phyloP scores from a whole-genome alignment of 1,284 basidiomycete species.

The Prillingera fragicola region DNA sequence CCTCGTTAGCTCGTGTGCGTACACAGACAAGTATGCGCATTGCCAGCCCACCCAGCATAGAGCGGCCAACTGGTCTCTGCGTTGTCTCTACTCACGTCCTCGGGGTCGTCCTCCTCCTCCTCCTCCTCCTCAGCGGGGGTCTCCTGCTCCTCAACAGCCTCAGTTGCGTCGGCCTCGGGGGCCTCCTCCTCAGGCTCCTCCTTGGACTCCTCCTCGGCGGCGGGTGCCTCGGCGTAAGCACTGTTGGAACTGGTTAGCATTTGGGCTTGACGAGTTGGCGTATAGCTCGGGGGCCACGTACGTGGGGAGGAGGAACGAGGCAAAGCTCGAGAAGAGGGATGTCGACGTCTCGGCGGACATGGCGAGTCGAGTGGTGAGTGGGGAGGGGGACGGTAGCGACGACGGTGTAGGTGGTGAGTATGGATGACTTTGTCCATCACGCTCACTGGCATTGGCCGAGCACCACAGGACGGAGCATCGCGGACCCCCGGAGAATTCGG shows the following conservation, averaged over 20 bases:
- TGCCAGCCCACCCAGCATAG: not conserved
- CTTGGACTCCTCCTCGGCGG: constrained; percentile 42
- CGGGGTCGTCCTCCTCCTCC: constrained; percentile 64
- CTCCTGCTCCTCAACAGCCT: constrained; percentile 50
- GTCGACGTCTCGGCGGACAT: constrained; percentile 20
- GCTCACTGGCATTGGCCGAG: constrained; percentile 7
- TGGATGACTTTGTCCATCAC: constrained; percentile 2
- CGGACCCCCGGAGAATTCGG: not conserved
- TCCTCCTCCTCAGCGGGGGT: constrained; percentile 50
- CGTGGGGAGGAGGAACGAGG: constrained; percentile 39
- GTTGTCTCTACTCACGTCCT: constrained; percentile 60
- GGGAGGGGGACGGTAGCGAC: constrained; percentile 1
- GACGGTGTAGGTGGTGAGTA: constrained; percentile 5
- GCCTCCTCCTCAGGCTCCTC: constrained; percentile 41
- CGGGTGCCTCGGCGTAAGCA: constrained; percentile 47
- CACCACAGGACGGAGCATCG: not conserved
- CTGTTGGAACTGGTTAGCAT: constrained; percentile 16
- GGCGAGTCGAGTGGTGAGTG: constrained; percentile 3
- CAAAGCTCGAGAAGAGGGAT: constrained; percentile 33
- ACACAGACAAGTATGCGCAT: not conserved
- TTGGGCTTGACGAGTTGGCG: not conserved
- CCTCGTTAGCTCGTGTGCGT: not conserved
- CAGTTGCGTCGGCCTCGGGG: constrained; percentile 32
- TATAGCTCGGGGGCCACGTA: constrained; percentile 17
- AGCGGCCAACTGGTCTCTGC: not conserved